These are phyloP conservation scores for Geotrichum histeridarum DNA, from an alignment of 1,139 yeast genomes.

Conservation along the genomic window DNA sequence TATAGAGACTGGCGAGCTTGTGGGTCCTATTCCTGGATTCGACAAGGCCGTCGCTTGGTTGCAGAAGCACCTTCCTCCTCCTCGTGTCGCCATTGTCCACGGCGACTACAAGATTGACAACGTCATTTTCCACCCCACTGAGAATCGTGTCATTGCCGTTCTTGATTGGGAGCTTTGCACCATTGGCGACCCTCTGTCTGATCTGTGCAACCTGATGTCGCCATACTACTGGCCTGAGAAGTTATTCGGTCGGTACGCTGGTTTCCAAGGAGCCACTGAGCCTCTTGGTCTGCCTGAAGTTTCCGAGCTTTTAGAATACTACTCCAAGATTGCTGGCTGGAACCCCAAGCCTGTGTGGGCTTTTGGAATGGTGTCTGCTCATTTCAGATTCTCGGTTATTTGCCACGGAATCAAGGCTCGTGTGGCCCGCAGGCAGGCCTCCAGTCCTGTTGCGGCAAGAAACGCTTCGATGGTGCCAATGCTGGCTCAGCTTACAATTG, in stretches of 20 bases:
- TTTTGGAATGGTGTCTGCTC: slow-evolving; percentile 57
- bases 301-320: slow-evolving; percentile 27
- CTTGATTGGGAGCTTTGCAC: slow-evolving; percentile 70
- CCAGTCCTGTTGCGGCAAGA: slow-evolving; percentile 51
- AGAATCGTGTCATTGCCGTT: slow-evolving; percentile 51
- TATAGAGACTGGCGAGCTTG: slow-evolving; percentile 36
- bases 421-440: slow-evolving; percentile 53
- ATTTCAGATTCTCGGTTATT: slow-evolving; percentile 55
- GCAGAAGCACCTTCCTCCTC: slow-evolving; percentile 48
- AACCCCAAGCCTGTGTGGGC: slow-evolving; percentile 43
- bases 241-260: slow-evolving; percentile 16
- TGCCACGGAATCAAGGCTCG: slow-evolving; percentile 67
- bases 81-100: slow-evolving; percentile 49
- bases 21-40: slow-evolving; percentile 51
- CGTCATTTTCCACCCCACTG: slow-evolving; percentile 49
- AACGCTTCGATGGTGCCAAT: slow-evolving; percentile 45
- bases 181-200: slow-evolving; percentile 62
- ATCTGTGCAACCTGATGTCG: slow-evolving; percentile 56
- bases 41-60: slow-evolving; percentile 45
- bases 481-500: slow-evolving; percentile 41
- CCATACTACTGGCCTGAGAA: slow-evolving; percentile 48
- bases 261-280: slow-evolving; percentile 17
- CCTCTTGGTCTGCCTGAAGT: slow-evolving; percentile 32
- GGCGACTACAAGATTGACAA: slow-evolving; percentile 69
- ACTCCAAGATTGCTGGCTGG: slow-evolving; percentile 31